Evolutionary conservation across 805 yeast genomes (phyloP), one percentile per base, ranked within the genome.

Genomic region (Candida andamanensis): DNA sequence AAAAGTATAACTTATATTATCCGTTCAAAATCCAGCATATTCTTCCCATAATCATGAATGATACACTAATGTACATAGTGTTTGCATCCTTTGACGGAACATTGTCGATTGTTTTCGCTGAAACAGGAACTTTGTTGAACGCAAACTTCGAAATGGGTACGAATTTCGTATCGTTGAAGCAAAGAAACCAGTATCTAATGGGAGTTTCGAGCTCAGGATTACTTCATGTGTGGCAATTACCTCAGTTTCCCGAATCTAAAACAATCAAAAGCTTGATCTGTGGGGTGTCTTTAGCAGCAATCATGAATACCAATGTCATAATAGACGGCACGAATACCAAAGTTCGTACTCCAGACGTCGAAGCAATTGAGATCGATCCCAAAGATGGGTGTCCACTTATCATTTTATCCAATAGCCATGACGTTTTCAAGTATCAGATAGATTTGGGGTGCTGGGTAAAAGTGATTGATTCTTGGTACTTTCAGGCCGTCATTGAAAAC

Each of bases 31-130:
- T 70, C 21, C 69, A 73, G 22, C 70, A 76, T 29, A 70, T 67
- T n/a, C 35, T 58, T 2, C 69, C 70, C 2, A 36, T 65, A 4
- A 37, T 58, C 5, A 33, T 68, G 16, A 55, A 52, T 22, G 49
- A 54, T 3, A 44, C 45, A 15, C 58, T 63, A 7, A 44, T 48
- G 11, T 76, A 60, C 44, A 72, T 79, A 63, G 70, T 71, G 8
- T 49, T 77, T 15, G 65, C 80, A 0, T 76, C 85, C 1, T 78
- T 78, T 28, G 61, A 69, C 18, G 87, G 87, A 0, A 54, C 74
- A 0, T 43, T 80, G 10, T 67, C 71, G 38, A 41, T 76, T 0
- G 44, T 69, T 6, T 52, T 70, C 1, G 60, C 71, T 0, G 51
- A 55, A 5, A 42, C 66, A 5, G 84, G 84, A 0, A 47, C 68